Conservation (phyloP, 148 eudicot genomes). For the Cornus florida region DNA sequence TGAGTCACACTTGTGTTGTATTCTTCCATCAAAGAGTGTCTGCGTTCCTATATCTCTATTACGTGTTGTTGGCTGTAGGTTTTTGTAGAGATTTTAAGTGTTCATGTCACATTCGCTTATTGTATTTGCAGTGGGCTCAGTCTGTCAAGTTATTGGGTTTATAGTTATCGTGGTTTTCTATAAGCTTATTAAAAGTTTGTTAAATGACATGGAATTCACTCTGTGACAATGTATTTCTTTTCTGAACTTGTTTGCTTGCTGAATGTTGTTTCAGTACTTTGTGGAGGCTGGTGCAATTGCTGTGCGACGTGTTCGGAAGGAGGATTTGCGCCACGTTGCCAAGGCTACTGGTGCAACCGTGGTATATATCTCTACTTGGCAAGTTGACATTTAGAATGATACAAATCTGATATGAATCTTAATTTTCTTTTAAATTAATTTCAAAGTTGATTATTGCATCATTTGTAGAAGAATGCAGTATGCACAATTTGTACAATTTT, state of each 20-base stretch:
- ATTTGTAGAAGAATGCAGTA: background rate
- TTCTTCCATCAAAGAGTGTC: background rate
- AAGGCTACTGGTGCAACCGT: conserved; percentile 94
- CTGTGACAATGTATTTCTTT: background rate
- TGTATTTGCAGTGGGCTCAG: too few species aligned
- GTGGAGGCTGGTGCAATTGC: conserved; percentile 99
- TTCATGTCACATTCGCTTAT: background rate
- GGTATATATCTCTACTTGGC: conserved; percentile 41
- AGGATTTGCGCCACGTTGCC: conserved; percentile 95
- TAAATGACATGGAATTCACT: background rate
- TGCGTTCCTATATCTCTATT: background rate
- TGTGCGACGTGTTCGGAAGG: conserved; percentile 89
- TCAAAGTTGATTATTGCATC: background rate
- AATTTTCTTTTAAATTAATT: too few species aligned
- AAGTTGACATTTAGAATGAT: background rate
- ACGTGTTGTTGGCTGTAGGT: background rate
- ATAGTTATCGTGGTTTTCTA: background rate
- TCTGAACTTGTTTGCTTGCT: background rate
- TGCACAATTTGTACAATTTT: background rate
- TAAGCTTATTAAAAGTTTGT: too few species aligned
- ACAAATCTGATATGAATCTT: background rate
- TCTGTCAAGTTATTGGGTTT: background rate
- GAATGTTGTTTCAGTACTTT: conserved; percentile 58
- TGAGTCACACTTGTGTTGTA: background rate
- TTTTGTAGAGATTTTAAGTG: background rate